Base-by-base conservation (phyloP, 768 basidiomycete genomes). In the Mycena haematopus region DNA sequence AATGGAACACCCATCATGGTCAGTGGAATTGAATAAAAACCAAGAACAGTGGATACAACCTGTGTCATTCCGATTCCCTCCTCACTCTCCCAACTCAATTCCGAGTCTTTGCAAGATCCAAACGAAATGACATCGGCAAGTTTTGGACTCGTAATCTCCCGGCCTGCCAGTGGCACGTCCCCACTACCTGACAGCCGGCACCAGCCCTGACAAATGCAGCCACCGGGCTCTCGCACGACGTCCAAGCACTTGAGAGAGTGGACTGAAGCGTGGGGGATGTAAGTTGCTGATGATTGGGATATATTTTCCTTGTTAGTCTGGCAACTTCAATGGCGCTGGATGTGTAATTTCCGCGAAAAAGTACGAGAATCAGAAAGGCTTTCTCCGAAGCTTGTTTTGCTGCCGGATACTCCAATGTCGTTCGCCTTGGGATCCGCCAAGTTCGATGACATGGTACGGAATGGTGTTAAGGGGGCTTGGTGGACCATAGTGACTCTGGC, bases 21-120 rank as follows among this genome's bases (percentile, higher is more conserved):
- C 10, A 22, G 22, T 38, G 3, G 21, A 27, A 19, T 1, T 33
- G 9, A 33, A 22, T 8, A 9, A n/a, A 5, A 3, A 9, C 3
- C 9, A 15, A 38, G 22, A 21, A 45, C 4, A 25, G 8, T 14
- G 19, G 50, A 35, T 14, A 21, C 27, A 19, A 67, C 66, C 59
- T 58, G 51, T 14, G 66, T 67, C 66, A 67, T 67, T 13, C 66
- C 53, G 13, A 56, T 35, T 9, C 66, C 62, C 7, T 67, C 58
- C 24, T 31, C 58, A 9, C 57, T 58, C 59, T 67, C 66, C 66
- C 66, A 67, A 33, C 58, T 61, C 51, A 67, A 27, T 27, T 67
- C 66, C 13, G 66, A 63, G 40, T 67, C 66, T 17, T 67, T 67
- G 59, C 66, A 67, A 10, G 66, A 50, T n/a, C 29, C 58, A 15